A percentile compares a stretch with the other conserved stretches of the same genome.
Conservation (phyloP, 495 filamentous ascomycete species). For the Neurospora sp. region DNA sequence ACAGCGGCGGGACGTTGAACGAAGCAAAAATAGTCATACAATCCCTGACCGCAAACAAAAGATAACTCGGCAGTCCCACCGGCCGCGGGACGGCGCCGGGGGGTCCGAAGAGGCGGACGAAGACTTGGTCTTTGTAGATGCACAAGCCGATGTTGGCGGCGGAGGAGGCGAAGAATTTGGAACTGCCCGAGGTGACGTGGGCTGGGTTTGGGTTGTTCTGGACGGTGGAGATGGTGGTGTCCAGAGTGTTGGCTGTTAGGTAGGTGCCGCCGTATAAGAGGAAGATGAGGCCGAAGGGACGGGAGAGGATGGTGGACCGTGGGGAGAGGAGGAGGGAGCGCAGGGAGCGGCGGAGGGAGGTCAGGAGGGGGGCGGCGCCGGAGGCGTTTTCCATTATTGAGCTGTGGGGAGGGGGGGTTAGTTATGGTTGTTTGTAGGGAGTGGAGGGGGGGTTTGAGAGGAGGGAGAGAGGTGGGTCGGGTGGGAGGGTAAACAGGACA, state of each 20-base stretch:
- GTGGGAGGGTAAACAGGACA: constrained; percentile 7
- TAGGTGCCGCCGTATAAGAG: constrained; percentile 87
- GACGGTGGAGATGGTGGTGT: constrained; percentile 66
- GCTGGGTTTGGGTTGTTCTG: constrained; percentile 38
- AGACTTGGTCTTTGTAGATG: constrained; percentile 86
- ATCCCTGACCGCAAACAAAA: constrained; percentile 75
- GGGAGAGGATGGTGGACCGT: constrained; percentile 59
- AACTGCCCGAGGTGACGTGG: constrained; percentile 56
- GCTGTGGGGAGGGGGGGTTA: constrained; percentile 29
- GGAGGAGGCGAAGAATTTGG: constrained; percentile 76
- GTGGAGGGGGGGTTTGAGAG: neutral
- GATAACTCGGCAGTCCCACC: constrained; percentile 55
- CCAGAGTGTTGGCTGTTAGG: constrained; percentile 78
- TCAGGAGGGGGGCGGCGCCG: constrained; percentile 59
- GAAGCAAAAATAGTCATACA: constrained; percentile 87
- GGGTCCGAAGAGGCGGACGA: constrained; percentile 72
- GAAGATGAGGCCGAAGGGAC: constrained; percentile 80
- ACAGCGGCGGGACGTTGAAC: constrained; percentile 78
- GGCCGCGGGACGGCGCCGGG: constrained; percentile 36
- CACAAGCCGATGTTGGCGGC: constrained; percentile 84
- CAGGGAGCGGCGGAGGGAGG: constrained; percentile 56
- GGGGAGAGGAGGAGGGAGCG: constrained; percentile 57
- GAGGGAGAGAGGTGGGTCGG: neutral
- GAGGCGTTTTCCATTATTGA: constrained; percentile 95
- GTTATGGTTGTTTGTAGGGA: neutral